Conservation (phyloP, 768 basidiomycete species). For the Pisolithus sp. region DNA sequence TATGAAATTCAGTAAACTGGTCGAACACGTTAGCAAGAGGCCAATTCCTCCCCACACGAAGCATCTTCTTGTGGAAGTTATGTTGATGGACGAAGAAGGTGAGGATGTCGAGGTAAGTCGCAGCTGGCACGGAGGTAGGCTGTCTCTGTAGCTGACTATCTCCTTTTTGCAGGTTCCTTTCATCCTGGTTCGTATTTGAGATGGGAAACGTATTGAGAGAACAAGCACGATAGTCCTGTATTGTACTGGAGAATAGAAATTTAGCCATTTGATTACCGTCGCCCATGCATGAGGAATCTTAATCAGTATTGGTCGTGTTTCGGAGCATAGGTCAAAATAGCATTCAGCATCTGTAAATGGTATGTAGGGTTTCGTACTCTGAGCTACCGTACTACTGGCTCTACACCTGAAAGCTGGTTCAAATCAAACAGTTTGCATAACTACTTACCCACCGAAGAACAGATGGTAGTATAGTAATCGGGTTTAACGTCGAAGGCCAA, state of each 20-base stretch:
- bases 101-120: conserved; percentile 87
- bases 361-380: conserved; percentile 11
- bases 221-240: conserved; percentile 3
- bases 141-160: conserved; percentile 1
- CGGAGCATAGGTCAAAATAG: not conserved
- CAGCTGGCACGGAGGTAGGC: not conserved
- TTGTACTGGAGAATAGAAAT: conserved; percentile 5
- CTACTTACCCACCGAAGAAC: conserved; percentile 41
- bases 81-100: conserved; percentile 86
- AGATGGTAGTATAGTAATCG: conserved; percentile 1
- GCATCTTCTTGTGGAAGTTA: conserved; percentile 87
- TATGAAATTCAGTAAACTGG: conserved; percentile 87
- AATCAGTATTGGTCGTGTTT: not conserved
- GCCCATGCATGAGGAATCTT: not conserved
- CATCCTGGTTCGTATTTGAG: conserved; percentile 64
- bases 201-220: not conserved
- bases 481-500: conserved; percentile 18
- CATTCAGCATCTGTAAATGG: not conserved
- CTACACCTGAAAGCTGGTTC: conserved; percentile 5
- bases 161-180: conserved; percentile 60
- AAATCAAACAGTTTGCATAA: conserved; percentile 24
- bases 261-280: not conserved
- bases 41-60: conserved; percentile 77
- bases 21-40: conserved; percentile 94
- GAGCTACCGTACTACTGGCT: conserved; percentile 10